Base-by-base conservation (phyloP, 306 rosid species). In the Cajanus cajan region DNA sequence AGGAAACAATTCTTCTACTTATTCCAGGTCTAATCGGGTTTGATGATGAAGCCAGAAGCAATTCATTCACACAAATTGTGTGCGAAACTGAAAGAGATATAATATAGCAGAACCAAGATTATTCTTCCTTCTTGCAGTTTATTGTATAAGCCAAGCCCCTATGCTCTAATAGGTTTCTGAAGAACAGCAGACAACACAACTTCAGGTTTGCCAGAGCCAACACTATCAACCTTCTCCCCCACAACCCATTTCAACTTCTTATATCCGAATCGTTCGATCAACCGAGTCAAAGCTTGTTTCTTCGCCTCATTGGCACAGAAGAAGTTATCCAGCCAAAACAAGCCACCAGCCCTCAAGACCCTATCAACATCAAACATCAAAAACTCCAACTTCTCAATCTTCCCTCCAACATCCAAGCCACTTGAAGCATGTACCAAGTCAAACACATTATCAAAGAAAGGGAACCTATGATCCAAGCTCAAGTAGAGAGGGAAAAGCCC, bases 181-280 rank as follows among this genome's bases (percentile, higher is more conserved):
- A 94, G 87, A 39, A 94, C 92, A 5, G 98, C 93, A 48, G 97
- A 94, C 65, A 94, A 86, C 74, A 89, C 90, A 34, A 87, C 83
- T 80, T 87, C 90, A 1, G 88, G 66, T 86, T 88, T 94, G 5
- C 89, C 91, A 5, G 92, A 82, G 0, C 87, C 89, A 59, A 82
- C 70, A 45, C 82, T 64, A 48, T 89, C 96, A 4, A 84, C 85
- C 78, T 83, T 91, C 70, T 94, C 96, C 63, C 97, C 97, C n/a
- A 89, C 92, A 61, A 90, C 98, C 98, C 98, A 94, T 82, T 94
- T 94, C 83, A 94, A 89, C 73, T 92, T 94, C 36, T 90, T 94
- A 74, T 90, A 94, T 68, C 97, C 98, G 80, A 92, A 94, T 54
- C 78, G 79, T 84, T 94, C 98, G 2, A 94, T 94, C 89, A 92